Conservation (phyloP, 2,329 filamentous ascomycete genomes). For the Colletotrichum sp. region DNA sequence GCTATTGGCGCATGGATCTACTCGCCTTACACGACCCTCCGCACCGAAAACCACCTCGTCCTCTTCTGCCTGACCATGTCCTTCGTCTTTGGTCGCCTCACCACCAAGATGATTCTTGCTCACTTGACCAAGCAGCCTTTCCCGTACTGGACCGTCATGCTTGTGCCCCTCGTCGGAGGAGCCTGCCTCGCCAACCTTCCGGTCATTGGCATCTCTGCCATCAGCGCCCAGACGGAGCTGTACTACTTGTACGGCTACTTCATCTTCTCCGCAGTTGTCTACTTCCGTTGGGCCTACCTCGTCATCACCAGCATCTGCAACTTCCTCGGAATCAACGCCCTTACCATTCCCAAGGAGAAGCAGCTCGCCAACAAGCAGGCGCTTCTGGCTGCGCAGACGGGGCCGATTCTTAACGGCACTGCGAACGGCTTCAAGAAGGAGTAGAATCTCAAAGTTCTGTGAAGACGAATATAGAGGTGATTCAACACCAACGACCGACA, state of each 20-base stretch:
- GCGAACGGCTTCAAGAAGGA: slow-evolving; percentile 31
- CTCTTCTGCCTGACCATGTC: slow-evolving; percentile 93
- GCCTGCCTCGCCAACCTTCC: slow-evolving; percentile 85
- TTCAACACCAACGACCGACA: background rate
- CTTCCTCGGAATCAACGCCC: slow-evolving; percentile 90
- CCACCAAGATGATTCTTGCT: slow-evolving; percentile 97
- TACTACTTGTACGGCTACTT: slow-evolving; percentile 87
- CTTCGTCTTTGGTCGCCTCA: slow-evolving; percentile 98
- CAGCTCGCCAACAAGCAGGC: slow-evolving; percentile 58
- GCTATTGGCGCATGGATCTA: slow-evolving; percentile 85
- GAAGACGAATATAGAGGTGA: background rate
- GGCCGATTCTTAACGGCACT: slow-evolving; percentile 24
- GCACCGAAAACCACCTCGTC: slow-evolving; percentile 84
- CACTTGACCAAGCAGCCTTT: slow-evolving; percentile 94
- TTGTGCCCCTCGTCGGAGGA: slow-evolving; percentile 85
- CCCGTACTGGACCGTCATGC: slow-evolving; percentile 94
- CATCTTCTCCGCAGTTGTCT: slow-evolving; percentile 81
- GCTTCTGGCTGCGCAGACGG: slow-evolving; percentile 37
- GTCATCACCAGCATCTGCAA: slow-evolving; percentile 92
- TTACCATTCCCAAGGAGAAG: slow-evolving; percentile 79
- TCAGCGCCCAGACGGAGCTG: slow-evolving; percentile 72
- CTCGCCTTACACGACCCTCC: slow-evolving; percentile 83
- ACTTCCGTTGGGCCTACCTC: slow-evolving; percentile 90
- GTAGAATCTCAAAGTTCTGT: slow-evolving; percentile 5
- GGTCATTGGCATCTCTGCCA: slow-evolving; percentile 70